Conservation (phyloP, 768 basidiomycete species). For the Termitomyces titanicus region DNA sequence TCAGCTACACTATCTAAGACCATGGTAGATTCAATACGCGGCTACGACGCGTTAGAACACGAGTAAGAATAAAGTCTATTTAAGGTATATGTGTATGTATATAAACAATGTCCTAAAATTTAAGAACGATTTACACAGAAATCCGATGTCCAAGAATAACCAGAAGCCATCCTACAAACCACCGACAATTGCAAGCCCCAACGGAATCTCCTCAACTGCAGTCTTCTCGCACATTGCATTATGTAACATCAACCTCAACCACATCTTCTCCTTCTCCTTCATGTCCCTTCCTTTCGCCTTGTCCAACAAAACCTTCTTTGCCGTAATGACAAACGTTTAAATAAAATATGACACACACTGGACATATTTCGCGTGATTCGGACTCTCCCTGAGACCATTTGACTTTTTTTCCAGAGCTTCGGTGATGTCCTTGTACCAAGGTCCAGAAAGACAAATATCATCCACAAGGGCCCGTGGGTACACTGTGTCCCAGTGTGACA, state of each 20-base stretch:
- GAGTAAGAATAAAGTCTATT: too few relatives aligned
- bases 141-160: too few relatives aligned
- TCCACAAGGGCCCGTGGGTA: too few relatives aligned
- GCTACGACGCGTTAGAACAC: too few relatives aligned
- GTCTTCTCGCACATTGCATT: background rate
- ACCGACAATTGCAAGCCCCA: background rate
- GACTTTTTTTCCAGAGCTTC: slow-evolving; percentile 22
- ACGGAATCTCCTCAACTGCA: background rate
- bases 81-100: too few relatives aligned
- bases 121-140: too few relatives aligned
- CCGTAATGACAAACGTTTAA: background rate
- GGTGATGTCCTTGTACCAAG: slow-evolving; percentile 23
- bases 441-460: slow-evolving; percentile 2
- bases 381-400: slow-evolving; percentile 19
- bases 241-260: background rate
- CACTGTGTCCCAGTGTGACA: too few relatives aligned
- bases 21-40: too few relatives aligned
- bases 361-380: slow-evolving; percentile 21
- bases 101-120: too few relatives aligned
- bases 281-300: background rate
- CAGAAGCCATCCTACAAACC: too few relatives aligned
- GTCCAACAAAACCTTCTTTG: background rate
- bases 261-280: background rate
- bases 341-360: slow-evolving; percentile 22
- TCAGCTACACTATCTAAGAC: too few relatives aligned